Evolutionary conservation across 2,329 filamentous ascomycete genomes (phyloP).

Genomic region (Phoma herbarum): DNA sequence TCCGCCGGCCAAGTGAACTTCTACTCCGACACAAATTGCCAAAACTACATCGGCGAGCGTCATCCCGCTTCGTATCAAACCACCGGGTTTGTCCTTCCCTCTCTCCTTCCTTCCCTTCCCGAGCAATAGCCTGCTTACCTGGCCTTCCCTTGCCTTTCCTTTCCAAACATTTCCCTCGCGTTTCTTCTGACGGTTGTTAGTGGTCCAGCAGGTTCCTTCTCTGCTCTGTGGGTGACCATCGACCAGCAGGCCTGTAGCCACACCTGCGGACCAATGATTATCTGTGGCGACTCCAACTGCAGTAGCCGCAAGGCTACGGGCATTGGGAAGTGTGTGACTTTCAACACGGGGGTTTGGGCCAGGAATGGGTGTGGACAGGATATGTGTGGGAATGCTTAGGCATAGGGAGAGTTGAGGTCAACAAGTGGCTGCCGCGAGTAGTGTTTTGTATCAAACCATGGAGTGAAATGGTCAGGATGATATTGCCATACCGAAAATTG

Average conservation of each 20-base stretch:
- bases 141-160: no score
- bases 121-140: no score
- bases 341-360: constrained; percentile 30
- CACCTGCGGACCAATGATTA: constrained; percentile 27
- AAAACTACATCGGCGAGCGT: constrained; percentile 28
- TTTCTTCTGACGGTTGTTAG: constrained; percentile 1
- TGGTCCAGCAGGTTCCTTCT: constrained; percentile 29
- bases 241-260: constrained; percentile 25
- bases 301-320: constrained; percentile 17
- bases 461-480: no score
- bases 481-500: no score
- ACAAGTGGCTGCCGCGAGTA: no score
- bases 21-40: constrained; percentile 30
- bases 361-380: constrained; percentile 26
- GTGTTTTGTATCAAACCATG: no score
- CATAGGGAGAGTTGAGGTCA: neutral
- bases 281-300: constrained; percentile 28
- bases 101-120: neutral
- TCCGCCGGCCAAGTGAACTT: constrained; percentile 33
- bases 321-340: constrained; percentile 21
- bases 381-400: constrained; percentile 12
- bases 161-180: no score
- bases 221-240: constrained; percentile 27
- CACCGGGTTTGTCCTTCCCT: constrained; percentile 18
- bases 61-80: constrained; percentile 20